These are phyloP conservation scores for Coemansia sp. DNA, from an alignment of 192 early-diverging fungal genomes.

Conservation along the genomic window DNA sequence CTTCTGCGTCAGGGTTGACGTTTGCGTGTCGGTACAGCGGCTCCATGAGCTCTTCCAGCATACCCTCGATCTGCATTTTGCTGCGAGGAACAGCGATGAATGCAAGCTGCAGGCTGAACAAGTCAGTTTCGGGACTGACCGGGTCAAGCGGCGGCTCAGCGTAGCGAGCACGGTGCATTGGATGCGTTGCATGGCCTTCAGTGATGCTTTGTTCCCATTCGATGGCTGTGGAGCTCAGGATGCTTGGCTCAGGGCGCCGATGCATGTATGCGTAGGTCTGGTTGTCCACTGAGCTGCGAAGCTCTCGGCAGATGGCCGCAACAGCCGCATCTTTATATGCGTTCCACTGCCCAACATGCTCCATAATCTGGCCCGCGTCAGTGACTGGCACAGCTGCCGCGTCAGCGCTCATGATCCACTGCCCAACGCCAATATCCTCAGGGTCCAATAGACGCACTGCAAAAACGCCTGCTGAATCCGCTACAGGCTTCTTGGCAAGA, in stretches of 20 bases:
- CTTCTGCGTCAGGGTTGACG: background rate
- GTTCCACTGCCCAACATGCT: constrained; percentile 47
- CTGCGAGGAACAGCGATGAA: constrained; percentile 57
- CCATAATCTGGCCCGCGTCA: constrained; percentile 49
- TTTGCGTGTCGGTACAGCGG: constrained; percentile 37
- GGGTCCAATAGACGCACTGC: constrained; percentile 44
- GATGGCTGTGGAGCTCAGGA: constrained; percentile 46
- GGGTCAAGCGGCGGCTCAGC: constrained; percentile 58
- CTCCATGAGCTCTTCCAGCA: constrained; percentile 39
- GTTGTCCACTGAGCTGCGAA: constrained; percentile 57
- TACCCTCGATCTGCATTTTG: constrained; percentile 49
- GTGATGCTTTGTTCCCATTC: constrained; percentile 68
- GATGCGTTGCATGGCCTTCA: constrained; percentile 71
- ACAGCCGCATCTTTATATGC: constrained; percentile 31
- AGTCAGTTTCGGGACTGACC: constrained; percentile 41
- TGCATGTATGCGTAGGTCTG: constrained; percentile 49
- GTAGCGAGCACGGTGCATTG: constrained; percentile 65
- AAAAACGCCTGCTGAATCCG: background rate
- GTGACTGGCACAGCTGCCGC: constrained; percentile 12
- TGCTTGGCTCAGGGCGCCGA: constrained; percentile 25
- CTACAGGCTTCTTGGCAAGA: background rate
- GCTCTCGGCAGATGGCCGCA: constrained; percentile 49
- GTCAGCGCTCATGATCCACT: constrained; percentile 22
- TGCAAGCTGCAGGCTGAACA: constrained; percentile 44
- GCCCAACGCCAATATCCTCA: constrained; percentile 36